Conservation (phyloP, 352 stramenopile genomes). For the Pythium pyrilobum region DNA sequence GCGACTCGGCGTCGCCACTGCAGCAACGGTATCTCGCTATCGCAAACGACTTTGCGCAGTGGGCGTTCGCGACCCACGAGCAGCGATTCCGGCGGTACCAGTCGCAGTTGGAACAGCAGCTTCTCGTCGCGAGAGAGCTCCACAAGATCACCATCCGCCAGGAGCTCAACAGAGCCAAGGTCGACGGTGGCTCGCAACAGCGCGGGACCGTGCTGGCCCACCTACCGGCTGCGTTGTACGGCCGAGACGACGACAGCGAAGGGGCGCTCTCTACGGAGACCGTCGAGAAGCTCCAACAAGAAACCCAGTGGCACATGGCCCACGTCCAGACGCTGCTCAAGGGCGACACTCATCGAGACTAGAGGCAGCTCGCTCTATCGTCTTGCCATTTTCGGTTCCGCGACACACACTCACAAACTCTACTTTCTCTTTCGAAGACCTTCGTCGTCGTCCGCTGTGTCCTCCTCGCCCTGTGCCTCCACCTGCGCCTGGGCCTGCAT, state of each 20-base stretch:
- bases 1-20: conserved; percentile 27
- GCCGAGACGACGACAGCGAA: background rate
- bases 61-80: conserved; percentile 51
- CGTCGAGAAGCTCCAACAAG: conserved; percentile 37
- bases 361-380: conserved; percentile 12
- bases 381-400: background rate
- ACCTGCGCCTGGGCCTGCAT: conserved; percentile 34
- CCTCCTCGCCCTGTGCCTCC: conserved; percentile 6
- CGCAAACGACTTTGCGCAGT: conserved; percentile 57
- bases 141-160: conserved; percentile 18
- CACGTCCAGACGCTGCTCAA: conserved; percentile 30
- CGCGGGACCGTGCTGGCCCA: too few species aligned
- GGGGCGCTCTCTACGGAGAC: conserved; percentile 1
- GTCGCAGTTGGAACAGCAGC: conserved; percentile 9
- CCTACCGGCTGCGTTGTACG: too few species aligned
- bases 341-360: conserved; percentile 6
- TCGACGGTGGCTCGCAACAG: background rate
- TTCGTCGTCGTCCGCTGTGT: conserved; percentile 22
- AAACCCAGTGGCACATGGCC: conserved; percentile 49
- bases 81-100: conserved; percentile 40
- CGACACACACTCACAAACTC: conserved; percentile 1
- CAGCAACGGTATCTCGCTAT: conserved; percentile 48
- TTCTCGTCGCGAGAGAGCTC: conserved; percentile 9
- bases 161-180: conserved; percentile 14
- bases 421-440: conserved; percentile 70